Conservation (phyloP, 495 filamentous ascomycete genomes). For the Annulohypoxylon stygium region DNA sequence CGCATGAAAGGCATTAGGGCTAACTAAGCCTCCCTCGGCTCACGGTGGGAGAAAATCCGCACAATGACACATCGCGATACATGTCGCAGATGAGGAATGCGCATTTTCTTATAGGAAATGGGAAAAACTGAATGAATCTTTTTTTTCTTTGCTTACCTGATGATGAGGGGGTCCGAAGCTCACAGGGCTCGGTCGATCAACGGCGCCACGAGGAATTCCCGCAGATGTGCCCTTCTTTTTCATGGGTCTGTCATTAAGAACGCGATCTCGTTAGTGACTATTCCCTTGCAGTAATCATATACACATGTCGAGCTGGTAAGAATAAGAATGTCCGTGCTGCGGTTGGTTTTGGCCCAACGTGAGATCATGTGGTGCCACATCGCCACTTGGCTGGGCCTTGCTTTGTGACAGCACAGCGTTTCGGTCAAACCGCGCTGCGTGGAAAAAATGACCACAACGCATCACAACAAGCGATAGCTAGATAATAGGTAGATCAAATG, state of each 20-base stretch:
- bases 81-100: constrained; percentile 10
- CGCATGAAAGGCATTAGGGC: constrained; percentile 40
- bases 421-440: constrained; percentile 39
- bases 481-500: constrained; percentile 1
- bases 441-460: constrained; percentile 23
- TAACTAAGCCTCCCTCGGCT: constrained; percentile 41
- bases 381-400: constrained; percentile 53
- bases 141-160: constrained; percentile 56
- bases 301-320: constrained; percentile 16
- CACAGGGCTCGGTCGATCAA: constrained; percentile 63
- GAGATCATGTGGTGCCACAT: constrained; percentile 55
- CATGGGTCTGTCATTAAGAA: constrained; percentile 59
- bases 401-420: constrained; percentile 49
- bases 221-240: constrained; percentile 67
- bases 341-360: constrained; percentile 40
- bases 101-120: neutral
- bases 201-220: constrained; percentile 65
- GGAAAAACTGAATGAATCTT: constrained; percentile 8
- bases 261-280: constrained; percentile 36
- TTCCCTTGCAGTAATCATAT: constrained; percentile 7
- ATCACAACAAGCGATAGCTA: constrained; percentile 20
- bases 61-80: constrained; percentile 28
- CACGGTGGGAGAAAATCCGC: constrained; percentile 33
- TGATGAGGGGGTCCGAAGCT: constrained; percentile 56
- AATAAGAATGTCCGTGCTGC: constrained; percentile 41